A percentile compares a stretch with the other conserved stretches of the same genome.
Conservation (phyloP, 176 grass and related monocot species). For the Bonia amplexicaulis region DNA sequence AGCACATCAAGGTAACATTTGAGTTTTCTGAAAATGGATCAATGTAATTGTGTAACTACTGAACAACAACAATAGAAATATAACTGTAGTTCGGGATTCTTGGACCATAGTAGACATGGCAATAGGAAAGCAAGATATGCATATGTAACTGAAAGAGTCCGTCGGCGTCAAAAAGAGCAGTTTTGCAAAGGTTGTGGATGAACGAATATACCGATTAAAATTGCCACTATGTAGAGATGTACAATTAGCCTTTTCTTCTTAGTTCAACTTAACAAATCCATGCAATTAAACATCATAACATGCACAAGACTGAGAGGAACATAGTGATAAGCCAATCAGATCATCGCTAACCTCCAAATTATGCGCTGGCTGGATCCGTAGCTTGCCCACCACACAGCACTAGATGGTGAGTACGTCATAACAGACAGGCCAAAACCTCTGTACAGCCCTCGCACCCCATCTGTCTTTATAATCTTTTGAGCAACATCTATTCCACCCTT, state of each 20-base stretch:
- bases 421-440: constrained; percentile 95
- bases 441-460: constrained; percentile 72
- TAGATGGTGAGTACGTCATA: constrained; percentile 92
- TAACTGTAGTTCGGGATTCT: background rate
- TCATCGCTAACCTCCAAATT: constrained; percentile 73
- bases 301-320: background rate
- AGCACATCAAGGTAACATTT: constrained; percentile 1
- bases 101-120: background rate
- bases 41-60: background rate
- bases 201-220: background rate
- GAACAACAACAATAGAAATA: background rate
- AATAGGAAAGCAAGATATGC: background rate
- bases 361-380: constrained; percentile 93
- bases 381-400: constrained; percentile 97
- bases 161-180: background rate
- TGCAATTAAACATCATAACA: constrained; percentile 15
- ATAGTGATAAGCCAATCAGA: background rate
- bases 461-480: constrained; percentile 63
- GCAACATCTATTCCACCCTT: constrained; percentile 90
- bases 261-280: background rate
- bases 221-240: background rate
- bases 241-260: background rate
- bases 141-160: background rate
- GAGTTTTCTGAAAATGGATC: background rate
- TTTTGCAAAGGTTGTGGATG: background rate